Conservation (phyloP, 768 basidiomycete genomes). For the Amanita thiersii region DNA sequence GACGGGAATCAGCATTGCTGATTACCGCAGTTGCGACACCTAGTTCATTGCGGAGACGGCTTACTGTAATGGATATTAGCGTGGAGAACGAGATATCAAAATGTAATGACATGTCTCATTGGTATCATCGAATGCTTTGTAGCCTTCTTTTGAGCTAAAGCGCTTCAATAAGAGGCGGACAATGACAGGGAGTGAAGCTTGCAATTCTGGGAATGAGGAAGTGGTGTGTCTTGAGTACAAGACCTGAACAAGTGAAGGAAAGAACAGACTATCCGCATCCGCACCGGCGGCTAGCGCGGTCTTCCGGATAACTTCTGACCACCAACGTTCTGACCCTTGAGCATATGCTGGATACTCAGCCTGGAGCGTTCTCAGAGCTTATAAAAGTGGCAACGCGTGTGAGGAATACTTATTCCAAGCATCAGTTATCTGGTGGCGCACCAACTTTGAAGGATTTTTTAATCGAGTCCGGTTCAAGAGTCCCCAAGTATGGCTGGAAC, state of each 20-base stretch:
- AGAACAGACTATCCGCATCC: slow-evolving; percentile 38
- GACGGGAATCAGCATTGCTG: slow-evolving; percentile 67
- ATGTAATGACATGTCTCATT: slow-evolving; percentile 19
- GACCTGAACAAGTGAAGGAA: neutral
- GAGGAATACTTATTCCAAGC: neutral
- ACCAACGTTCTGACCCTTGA: slow-evolving; percentile 54
- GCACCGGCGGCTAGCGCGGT: slow-evolving; percentile 76
- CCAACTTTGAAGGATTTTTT: slow-evolving; percentile 54
- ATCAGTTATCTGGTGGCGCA: slow-evolving; percentile 23
- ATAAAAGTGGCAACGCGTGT: neutral
- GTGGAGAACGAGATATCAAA: neutral
- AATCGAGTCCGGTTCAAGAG: slow-evolving; percentile 42
- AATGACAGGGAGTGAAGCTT: slow-evolving; percentile 44
- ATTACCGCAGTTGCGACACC: slow-evolving; percentile 49
- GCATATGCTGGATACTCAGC: slow-evolving; percentile 51
- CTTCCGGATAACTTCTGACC: slow-evolving; percentile 66
- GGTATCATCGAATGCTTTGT: slow-evolving; percentile 30
- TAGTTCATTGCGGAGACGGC: slow-evolving; percentile 31
- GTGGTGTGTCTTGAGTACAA: neutral
- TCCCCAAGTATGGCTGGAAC: slow-evolving; percentile 63
- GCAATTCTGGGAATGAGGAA: slow-evolving; percentile 34
- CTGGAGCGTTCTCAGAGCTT: slow-evolving; percentile 42
- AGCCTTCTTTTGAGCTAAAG: slow-evolving; percentile 68
- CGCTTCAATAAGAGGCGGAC: slow-evolving; percentile 52
- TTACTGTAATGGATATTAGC: slow-evolving; percentile 26